phyloP scores from a whole-genome alignment of 768 basidiomycete genomes.

The Kwoniella dejecticola region DNA sequence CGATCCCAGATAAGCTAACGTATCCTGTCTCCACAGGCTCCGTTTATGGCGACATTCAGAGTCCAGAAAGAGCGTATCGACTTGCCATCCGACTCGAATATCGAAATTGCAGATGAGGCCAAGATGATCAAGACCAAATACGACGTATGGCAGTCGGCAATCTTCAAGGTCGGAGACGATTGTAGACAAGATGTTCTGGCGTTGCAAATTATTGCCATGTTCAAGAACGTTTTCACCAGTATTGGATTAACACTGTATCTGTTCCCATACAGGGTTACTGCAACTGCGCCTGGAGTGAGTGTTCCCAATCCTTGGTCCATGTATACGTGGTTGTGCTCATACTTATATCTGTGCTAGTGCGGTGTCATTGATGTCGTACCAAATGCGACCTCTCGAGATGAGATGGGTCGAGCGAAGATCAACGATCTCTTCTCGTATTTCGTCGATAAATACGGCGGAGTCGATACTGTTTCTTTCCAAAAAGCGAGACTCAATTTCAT shows the following conservation, averaged over 20 bases:
- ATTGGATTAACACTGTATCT: constrained; percentile 88
- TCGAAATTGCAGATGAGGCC: constrained; percentile 62
- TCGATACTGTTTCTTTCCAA: constrained; percentile 87
- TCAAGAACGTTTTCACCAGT: constrained; percentile 92
- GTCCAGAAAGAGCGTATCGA: constrained; percentile 81
- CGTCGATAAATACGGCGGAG: constrained; percentile 84
- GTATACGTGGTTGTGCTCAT: neutral
- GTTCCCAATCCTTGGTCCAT: neutral
- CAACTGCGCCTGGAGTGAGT: constrained; percentile 90
- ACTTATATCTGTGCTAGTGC: constrained; percentile 63
- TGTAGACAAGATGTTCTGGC: constrained; percentile 98
- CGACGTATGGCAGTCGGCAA: constrained; percentile 95
- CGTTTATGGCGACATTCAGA: constrained; percentile 99
- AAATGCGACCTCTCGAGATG: constrained; percentile 94
- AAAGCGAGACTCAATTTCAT: constrained; percentile 92
- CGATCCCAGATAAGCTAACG: too few species aligned
- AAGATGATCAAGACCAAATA: constrained; percentile 58
- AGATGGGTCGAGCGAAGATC: constrained; percentile 98
- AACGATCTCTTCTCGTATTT: constrained; percentile 96
- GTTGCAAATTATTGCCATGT: constrained; percentile 96
- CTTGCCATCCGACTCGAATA: constrained; percentile 71
- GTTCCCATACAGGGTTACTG: constrained; percentile 94
- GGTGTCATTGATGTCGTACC: constrained; percentile 99
- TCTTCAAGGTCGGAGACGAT: constrained; percentile 99
- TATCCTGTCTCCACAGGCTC: too few species aligned